Percentiles rank a stretch among this genome's conserved stretches.
phyloP scores from a whole-genome alignment of 225 moss, liverwort and hornwort species.

The Pseudisothecium myosuroides region DNA sequence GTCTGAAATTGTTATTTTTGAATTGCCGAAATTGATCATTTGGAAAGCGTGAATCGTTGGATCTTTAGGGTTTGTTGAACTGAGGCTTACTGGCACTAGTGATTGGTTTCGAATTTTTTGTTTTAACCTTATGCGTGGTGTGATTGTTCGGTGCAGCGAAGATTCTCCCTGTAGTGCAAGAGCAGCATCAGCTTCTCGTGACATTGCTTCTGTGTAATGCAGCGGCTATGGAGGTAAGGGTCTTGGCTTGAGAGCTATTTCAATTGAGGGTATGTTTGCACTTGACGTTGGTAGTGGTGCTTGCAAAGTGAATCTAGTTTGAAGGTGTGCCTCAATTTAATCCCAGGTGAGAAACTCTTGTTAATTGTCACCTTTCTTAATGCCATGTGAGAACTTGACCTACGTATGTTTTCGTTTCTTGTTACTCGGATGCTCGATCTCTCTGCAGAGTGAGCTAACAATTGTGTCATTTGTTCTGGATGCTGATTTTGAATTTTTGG shows the following conservation, averaged over 20 bases:
- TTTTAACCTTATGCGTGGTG: background rate
- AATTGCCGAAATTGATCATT: background rate
- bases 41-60: background rate
- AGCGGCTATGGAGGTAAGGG: slow-evolving; percentile 78
- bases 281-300: background rate
- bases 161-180: slow-evolving; percentile 63
- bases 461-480: background rate
- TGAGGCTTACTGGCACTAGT: background rate
- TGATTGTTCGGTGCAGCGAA: slow-evolving; percentile 25
- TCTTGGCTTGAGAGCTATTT: background rate
- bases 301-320: background rate
- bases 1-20: background rate
- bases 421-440: background rate
- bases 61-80: background rate
- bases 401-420: background rate
- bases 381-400: background rate
- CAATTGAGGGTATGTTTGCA: background rate
- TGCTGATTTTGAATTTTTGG: background rate
- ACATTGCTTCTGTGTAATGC: slow-evolving; percentile 94
- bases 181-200: slow-evolving; percentile 91
- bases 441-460: background rate
- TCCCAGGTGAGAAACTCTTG: background rate
- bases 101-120: background rate
- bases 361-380: background rate
- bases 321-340: background rate